Evolutionary conservation across 768 basidiomycete genomes (phyloP), one percentile per base, ranked within the genome.

Genomic region (Xerocomellus amylosporus): DNA sequence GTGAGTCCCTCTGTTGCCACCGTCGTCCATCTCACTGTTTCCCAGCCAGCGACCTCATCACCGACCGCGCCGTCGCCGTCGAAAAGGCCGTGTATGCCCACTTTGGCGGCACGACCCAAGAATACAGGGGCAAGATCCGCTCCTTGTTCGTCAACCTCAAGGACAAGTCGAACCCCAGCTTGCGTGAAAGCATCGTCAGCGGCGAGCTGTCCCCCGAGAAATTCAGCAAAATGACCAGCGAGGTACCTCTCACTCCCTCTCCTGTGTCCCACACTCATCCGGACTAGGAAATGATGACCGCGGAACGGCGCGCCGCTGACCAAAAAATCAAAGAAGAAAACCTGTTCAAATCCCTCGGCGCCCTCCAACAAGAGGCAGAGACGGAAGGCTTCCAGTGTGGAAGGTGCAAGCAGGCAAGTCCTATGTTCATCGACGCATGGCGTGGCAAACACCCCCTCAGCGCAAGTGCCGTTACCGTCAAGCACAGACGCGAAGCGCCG

Each of bases 311-410:
- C 64, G 85, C 88, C 2, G 87, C 88, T 9, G 88, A 95, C 62
- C 81, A 81, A 54, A 87, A 85, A 66, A 88, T 98, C 56, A 80
- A 84, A 53, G 84, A 88, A 63, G 85, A 90, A 49, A 98, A 98
- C 66, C 73, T 99, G 45, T 89, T 91, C 77, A 89, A 94, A 33
- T 88, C 94, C 1, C 84, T 97, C 2, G 91, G 90, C 2, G 96
- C 96, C 0, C 89, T 80, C 3, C 88, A 95, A 62, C 86, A 85
- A 59, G 84, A 94, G 71, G 93, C 95, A 14, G 97, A 98, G 71
- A 99, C 97, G 1, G 92, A 94, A 59, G 95, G 92, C 3, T 99
- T 99, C 89, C 93, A 98, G 69, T 99, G 97, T 66, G 80, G 85
- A 10, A 82, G 90, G 62, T 99, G 97, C 84, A 95, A 94, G 64